Base-by-base conservation (phyloP, 345 rosid genomes). In the Dimocarpus longan region DNA sequence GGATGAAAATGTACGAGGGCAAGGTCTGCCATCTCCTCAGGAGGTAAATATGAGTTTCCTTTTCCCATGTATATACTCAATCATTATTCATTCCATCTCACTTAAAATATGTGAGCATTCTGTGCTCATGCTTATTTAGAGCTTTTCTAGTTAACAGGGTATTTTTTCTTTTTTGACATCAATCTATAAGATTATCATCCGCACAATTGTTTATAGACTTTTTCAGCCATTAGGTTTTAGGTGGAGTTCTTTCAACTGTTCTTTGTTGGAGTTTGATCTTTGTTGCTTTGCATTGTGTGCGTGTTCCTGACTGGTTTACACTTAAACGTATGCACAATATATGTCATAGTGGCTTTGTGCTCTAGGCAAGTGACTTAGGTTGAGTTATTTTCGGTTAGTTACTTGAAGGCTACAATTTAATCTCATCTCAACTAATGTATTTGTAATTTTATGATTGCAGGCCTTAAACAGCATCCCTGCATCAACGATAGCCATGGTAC, bases 1-100 rank as follows among this genome's bases (percentile, higher is more conserved):
- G 81, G 93, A 90, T 74, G 98, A 89, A 79, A 80, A 84, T 22
- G 79, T 84, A 3, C 86, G 88, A 10, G 92, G 87, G 42, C 98
- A 87, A 80, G 91, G 90, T 71, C 85, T 89, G 11, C 90, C 86
- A 65, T 88, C 90, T 66, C 88, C 90, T 60, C 96, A 86, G 56
- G 99, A 95, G 97, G 99, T 95, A 85, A 80, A 78, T 73, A 54
- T 59, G n/a, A 59, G 28, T n/a, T 21, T 70, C 68, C 7, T 46
- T 12, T 52, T 76, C 18, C 46, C 48, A 10, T 12, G n/a, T 52
- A 7, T 57, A 24, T 43, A 18, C 40, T 40, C 8, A 32, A 46
- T 64, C 15, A 12, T 28, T 65, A 48, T 19, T 28, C 54, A 4
- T 50, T 43, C 28, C 65, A n/a, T 60, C 28, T 60, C 65, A 7